Evolutionary conservation across 371 early-diverging fungal genomes (phyloP).

Genomic region (Smittium culicis): DNA sequence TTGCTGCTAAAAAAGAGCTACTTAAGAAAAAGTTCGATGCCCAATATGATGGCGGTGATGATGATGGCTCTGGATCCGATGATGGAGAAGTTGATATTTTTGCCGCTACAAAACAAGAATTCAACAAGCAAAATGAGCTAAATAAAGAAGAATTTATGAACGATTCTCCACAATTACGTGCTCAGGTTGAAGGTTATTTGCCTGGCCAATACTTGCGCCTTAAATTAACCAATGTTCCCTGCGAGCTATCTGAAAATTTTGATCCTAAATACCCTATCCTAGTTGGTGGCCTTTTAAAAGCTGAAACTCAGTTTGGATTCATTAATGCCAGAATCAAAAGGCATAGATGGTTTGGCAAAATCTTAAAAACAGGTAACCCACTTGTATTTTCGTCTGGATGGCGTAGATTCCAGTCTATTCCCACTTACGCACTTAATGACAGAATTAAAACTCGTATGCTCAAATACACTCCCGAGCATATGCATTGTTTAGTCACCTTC

Average conservation of each 20-base stretch:
- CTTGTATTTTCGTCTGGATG: constrained; percentile 96
- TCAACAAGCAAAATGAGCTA: constrained; percentile 52
- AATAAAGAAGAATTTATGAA: constrained; percentile 82
- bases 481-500: constrained; percentile 93
- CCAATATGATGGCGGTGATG: constrained; percentile 64
- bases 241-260: constrained; percentile 84
- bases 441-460: too few relatives aligned
- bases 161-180: constrained; percentile 56
- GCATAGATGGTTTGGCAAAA: constrained; percentile 95
- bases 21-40: constrained; percentile 84
- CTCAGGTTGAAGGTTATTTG: constrained; percentile 67
- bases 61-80: constrained; percentile 60
- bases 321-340: constrained; percentile 91
- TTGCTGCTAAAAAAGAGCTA: constrained; percentile 73
- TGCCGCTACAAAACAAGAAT: background rate
- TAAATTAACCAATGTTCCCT: constrained; percentile 73
- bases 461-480: constrained; percentile 96
- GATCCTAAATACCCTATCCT: constrained; percentile 75
- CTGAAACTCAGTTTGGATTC: constrained; percentile 84
- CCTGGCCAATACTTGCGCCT: constrained; percentile 90
- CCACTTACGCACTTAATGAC: too few relatives aligned
- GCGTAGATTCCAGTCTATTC: too few relatives aligned
- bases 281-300: constrained; percentile 73
- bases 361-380: constrained; percentile 95
- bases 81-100: constrained; percentile 78